Conservation (phyloP, 352 stramenopile species). For the Phytophthora citricola region DNA sequence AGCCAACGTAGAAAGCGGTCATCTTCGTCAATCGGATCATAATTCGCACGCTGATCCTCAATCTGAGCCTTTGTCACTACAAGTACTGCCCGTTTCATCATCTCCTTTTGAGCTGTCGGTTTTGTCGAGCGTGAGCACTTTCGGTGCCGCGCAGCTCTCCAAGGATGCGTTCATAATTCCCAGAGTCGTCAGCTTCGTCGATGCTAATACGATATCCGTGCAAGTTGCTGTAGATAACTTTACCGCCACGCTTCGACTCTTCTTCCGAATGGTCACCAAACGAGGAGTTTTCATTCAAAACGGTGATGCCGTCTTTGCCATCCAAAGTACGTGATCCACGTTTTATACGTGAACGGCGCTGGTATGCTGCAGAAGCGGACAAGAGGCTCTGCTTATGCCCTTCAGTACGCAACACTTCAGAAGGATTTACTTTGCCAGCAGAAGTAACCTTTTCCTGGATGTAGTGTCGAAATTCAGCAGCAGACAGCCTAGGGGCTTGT, state of each 20-base stretch:
- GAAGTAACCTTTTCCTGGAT: slow-evolving; percentile 22
- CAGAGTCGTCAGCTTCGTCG: slow-evolving; percentile 62
- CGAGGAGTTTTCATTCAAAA: slow-evolving; percentile 1
- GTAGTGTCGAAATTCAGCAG: slow-evolving; percentile 23
- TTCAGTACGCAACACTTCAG: slow-evolving; percentile 32
- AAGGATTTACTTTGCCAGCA: slow-evolving; percentile 43
- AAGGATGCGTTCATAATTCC: slow-evolving; percentile 81
- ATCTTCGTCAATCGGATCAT: slow-evolving; percentile 29
- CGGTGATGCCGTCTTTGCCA: neutral
- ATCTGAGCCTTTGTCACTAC: slow-evolving; percentile 31
- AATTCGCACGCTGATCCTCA: slow-evolving; percentile 70
- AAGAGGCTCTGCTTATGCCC: slow-evolving; percentile 55
- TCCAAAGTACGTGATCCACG: neutral
- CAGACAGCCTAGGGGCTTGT: slow-evolving; percentile 15
- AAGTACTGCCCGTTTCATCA: slow-evolving; percentile 36
- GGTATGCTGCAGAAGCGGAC: slow-evolving; percentile 29
- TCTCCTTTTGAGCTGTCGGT: slow-evolving; percentile 35
- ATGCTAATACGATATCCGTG: slow-evolving; percentile 81
- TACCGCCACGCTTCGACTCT: slow-evolving; percentile 12
- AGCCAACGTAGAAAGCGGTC: slow-evolving; percentile 65
- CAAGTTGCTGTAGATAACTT: slow-evolving; percentile 81
- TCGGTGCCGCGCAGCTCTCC: slow-evolving; percentile 66
- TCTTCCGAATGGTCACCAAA: slow-evolving; percentile 18
- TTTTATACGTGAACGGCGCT: slow-evolving; percentile 20
- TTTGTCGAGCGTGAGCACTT: slow-evolving; percentile 37